phyloP scores from a whole-genome alignment of 2,329 filamentous ascomycete species.

The Dothistroma pini region DNA sequence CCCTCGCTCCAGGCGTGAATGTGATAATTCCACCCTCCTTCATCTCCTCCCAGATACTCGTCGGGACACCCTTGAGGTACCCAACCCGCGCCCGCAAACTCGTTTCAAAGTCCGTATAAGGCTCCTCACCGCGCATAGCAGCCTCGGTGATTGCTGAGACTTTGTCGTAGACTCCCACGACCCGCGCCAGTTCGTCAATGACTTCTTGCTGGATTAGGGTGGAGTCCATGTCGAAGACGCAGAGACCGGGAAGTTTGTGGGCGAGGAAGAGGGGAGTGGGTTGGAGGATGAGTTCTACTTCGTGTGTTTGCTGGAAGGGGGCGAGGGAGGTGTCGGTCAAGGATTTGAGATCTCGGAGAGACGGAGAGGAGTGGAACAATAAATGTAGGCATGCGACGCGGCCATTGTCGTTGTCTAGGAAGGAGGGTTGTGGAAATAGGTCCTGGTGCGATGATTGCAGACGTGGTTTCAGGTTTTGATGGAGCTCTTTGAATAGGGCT shows the following conservation, averaged over 20 bases:
- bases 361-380: not conserved
- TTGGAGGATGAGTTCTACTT: constrained; percentile 25
- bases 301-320: constrained; percentile 6
- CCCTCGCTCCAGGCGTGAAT: constrained; percentile 74
- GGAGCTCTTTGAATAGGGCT: not conserved
- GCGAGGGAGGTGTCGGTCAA: constrained; percentile 12
- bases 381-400: constrained; percentile 10
- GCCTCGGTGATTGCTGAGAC: constrained; percentile 87
- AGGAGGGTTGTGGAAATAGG: not conserved
- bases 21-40: constrained; percentile 62
- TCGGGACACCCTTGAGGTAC: constrained; percentile 75
- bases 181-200: constrained; percentile 88
- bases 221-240: constrained; percentile 98
- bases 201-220: constrained; percentile 97
- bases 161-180: constrained; percentile 63
- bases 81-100: constrained; percentile 77
- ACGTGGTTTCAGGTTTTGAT: not conserved
- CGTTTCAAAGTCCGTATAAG: constrained; percentile 72
- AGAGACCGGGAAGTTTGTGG: constrained; percentile 55
- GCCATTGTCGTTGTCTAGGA: not conserved
- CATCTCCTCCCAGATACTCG: constrained; percentile 66
- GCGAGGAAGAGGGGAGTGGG: constrained; percentile 19
- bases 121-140: constrained; percentile 84
- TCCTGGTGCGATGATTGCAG: not conserved
- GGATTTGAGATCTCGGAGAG: constrained; percentile 15